These are phyloP conservation scores for Wickerhamiella sergipiensis DNA, from an alignment of 805 yeast species.

Conservation along the genomic window DNA sequence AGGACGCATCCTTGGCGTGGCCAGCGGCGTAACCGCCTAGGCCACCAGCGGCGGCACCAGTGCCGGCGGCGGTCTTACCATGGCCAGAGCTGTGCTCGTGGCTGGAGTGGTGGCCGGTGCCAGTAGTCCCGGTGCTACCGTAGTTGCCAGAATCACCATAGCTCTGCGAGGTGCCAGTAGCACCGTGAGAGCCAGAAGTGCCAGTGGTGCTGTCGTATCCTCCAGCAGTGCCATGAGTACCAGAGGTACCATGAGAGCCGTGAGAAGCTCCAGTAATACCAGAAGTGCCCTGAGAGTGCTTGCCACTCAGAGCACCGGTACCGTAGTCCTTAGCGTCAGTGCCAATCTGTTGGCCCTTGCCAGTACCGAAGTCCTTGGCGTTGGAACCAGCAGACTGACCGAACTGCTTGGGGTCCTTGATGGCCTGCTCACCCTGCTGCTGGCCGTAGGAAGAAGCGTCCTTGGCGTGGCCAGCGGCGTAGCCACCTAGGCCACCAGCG, in stretches of 20 bases:
- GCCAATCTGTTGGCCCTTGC: neutral
- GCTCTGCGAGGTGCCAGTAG: neutral
- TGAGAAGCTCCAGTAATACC: no score
- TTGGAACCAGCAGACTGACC: neutral
- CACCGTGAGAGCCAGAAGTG: neutral
- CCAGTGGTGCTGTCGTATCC: neutral
- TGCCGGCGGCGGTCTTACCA: neutral
- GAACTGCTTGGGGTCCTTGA: neutral
- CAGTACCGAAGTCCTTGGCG: neutral
- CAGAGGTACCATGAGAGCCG: neutral
- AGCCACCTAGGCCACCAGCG: constrained; percentile 2
- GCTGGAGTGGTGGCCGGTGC: neutral
- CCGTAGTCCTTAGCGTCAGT: neutral
- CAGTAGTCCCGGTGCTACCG: neutral
- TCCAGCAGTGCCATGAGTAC: neutral
- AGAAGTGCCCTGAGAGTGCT: neutral
- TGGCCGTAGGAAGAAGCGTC: neutral
- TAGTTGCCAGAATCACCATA: neutral
- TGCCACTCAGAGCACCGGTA: neutral
- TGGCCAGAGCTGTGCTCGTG: neutral
- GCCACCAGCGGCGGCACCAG: constrained; percentile 1
- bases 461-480: neutral
- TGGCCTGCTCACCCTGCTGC: neutral
- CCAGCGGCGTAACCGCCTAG: neutral
- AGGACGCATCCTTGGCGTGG: neutral